Conservation (phyloP, 495 filamentous ascomycete species). For the Annulohypoxylon bovei region DNA sequence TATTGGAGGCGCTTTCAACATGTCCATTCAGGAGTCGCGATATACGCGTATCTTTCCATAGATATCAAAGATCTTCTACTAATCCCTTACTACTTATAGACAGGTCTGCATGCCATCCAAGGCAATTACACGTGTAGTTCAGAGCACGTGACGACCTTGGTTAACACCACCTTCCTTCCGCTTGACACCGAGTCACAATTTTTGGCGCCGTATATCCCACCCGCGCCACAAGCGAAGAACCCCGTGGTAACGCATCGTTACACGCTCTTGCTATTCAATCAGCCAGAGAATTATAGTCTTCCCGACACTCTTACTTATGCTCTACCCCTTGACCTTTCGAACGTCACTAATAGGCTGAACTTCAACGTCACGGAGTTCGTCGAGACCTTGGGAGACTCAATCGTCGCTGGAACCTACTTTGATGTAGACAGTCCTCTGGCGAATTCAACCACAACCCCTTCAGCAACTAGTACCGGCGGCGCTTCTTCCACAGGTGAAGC, state of each 20-base stretch:
- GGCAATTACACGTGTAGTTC: neutral
- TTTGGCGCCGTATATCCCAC: neutral
- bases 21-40: neutral
- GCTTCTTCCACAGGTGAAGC: neutral
- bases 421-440: neutral
- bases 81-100: neutral
- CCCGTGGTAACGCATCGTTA: slow-evolving; percentile 7
- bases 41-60: neutral
- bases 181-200: neutral
- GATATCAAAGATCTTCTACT: neutral
- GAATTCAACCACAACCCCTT: neutral
- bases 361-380: slow-evolving; percentile 5
- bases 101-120: slow-evolving; percentile 1
- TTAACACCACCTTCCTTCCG: neutral
- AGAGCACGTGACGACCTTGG: neutral
- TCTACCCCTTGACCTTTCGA: slow-evolving; percentile 1
- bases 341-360: slow-evolving; percentile 2
- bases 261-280: neutral
- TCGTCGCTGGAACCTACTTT: slow-evolving; percentile 5
- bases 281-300: neutral
- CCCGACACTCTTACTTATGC: neutral
- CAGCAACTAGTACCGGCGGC: slow-evolving; percentile 1
- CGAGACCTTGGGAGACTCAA: neutral
- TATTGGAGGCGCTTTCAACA: neutral
- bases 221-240: slow-evolving; percentile 1